Conservation (phyloP, 2,329 filamentous ascomycete genomes). For the Decorospora gaudefroyi region DNA sequence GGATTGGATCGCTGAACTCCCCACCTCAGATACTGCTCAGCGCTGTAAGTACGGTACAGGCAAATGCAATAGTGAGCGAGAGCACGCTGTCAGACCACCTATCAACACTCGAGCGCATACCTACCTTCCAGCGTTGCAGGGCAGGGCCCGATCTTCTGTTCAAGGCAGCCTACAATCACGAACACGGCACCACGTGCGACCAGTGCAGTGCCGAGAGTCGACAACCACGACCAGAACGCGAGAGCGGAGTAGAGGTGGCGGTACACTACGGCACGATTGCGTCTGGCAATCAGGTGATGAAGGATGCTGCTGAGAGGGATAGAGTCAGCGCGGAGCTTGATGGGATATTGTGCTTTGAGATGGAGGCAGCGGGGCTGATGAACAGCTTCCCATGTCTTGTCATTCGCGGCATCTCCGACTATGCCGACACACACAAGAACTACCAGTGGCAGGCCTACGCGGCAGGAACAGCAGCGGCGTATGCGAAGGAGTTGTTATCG, state of each 20-base stretch:
- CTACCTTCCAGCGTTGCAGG: conserved; percentile 13
- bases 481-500: conserved; percentile 26
- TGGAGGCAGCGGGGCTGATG: conserved; percentile 13
- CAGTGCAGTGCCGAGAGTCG: conserved; percentile 10
- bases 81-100: conserved; percentile 4
- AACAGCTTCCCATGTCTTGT: conserved; percentile 30
- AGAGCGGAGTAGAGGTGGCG: conserved; percentile 18
- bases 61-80: background rate
- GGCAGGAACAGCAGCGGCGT: conserved; percentile 27
- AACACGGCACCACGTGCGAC: conserved; percentile 11
- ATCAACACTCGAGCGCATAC: conserved; percentile 9
- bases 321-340: conserved; percentile 29
- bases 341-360: conserved; percentile 21
- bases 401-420: conserved; percentile 33
- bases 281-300: conserved; percentile 52
- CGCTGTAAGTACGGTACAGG: conserved; percentile 8
- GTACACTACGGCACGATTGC: conserved; percentile 50
- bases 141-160: conserved; percentile 23
- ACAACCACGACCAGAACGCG: conserved; percentile 8
- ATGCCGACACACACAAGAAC: conserved; percentile 19
- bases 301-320: conserved; percentile 47
- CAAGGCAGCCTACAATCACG: conserved; percentile 20
- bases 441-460: conserved; percentile 24
- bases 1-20: conserved; percentile 10
- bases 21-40: conserved; percentile 11